phyloP scores from a whole-genome alignment of 257 asterid species.

The Solanum chiquidenum region DNA sequence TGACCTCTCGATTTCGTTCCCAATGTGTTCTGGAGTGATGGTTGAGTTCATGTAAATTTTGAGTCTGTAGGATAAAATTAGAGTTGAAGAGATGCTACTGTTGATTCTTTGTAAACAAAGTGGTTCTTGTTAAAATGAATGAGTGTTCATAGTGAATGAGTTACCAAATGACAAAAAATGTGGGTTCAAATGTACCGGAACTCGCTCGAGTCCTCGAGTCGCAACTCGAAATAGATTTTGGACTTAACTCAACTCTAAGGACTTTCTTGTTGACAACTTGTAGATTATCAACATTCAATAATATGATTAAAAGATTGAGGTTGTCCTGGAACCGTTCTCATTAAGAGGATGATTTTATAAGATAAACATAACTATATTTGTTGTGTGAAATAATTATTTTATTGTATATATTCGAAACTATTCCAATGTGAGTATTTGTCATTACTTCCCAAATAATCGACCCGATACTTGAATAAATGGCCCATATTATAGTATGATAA shows the following conservation, averaged over 20 bases:
- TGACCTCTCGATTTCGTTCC: neutral
- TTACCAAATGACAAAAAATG: neutral
- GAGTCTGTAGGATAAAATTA: slow-evolving; percentile 8
- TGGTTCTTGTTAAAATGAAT: slow-evolving; percentile 2
- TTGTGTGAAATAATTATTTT: too few species aligned
- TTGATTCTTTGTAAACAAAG: slow-evolving; percentile 27
- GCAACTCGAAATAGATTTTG: neutral
- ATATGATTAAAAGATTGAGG: too few species aligned
- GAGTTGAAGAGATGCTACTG: slow-evolving; percentile 6
- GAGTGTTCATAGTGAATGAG: slow-evolving; percentile 1
- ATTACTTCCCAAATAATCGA: neutral
- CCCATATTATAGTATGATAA: neutral
- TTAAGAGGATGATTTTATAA: too few species aligned
- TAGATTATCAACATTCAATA: too few species aligned
- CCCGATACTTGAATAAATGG: neutral
- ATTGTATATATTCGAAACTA: neutral
- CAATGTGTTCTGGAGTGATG: neutral
- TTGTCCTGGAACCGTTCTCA: too few species aligned
- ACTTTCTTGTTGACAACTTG: neutral
- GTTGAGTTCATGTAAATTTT: slow-evolving; percentile 25
- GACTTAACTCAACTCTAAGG: neutral
- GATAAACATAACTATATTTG: neutral
- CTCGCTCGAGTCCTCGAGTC: neutral
- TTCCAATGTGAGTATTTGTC: neutral
- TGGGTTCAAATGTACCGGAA: neutral